These are phyloP conservation scores for Aspergillus melleus DNA, from an alignment of 2,329 filamentous ascomycete genomes.

Conservation along the genomic window DNA sequence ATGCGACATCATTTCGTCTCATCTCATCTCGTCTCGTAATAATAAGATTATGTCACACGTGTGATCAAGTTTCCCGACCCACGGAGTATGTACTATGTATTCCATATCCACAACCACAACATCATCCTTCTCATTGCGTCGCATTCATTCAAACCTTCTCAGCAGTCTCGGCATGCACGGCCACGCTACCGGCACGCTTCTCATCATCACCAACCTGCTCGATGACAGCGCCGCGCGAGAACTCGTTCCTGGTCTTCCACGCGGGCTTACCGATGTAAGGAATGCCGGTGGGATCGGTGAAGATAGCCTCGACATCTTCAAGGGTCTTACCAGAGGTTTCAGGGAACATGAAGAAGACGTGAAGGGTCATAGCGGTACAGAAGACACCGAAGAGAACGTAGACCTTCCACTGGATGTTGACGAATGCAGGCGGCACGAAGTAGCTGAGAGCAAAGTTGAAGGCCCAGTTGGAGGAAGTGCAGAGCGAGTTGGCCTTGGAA, in stretches of 20 bases:
- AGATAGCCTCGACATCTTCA: constrained; percentile 75
- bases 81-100: not conserved
- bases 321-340: constrained; percentile 73
- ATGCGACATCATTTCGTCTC: not conserved
- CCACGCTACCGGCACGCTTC: constrained; percentile 18
- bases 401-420: constrained; percentile 58
- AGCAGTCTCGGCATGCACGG: constrained; percentile 13
- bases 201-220: constrained; percentile 33
- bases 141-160: not conserved
- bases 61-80: not conserved
- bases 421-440: constrained; percentile 59
- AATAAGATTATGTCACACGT: not conserved
- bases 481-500: constrained; percentile 62
- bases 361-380: constrained; percentile 65
- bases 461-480: constrained; percentile 64
- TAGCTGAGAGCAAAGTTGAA: constrained; percentile 59
- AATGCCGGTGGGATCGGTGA: constrained; percentile 45
- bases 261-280: constrained; percentile 39
- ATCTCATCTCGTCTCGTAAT: not conserved
- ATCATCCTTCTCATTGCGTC: not conserved
- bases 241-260: constrained; percentile 39
- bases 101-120: not conserved
- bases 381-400: constrained; percentile 77
- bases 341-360: constrained; percentile 65
- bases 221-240: constrained; percentile 27